Evolutionary conservation across 805 yeast genomes (phyloP), one percentile per base, ranked within the genome.

Genomic region (Hanseniaspora lindneri): DNA sequence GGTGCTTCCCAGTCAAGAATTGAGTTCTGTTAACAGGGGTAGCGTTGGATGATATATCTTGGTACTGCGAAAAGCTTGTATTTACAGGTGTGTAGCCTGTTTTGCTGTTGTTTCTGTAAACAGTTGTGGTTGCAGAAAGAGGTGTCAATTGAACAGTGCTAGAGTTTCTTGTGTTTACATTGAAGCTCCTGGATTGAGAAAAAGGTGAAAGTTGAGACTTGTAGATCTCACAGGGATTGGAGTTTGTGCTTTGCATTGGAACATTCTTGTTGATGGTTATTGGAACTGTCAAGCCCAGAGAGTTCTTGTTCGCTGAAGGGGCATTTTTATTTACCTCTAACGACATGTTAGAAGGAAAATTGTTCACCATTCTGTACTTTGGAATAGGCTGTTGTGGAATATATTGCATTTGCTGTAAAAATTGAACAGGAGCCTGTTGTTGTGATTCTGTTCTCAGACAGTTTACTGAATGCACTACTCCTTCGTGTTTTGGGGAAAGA

Each of bases 21-120:
- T 46, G 49, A 19, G 36, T 29, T 21, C 37, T 29, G 21, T 36
- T 44, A 11, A 37, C 23, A 3, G 49, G 49, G 10, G 49, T 44
- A 14, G 30, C 28, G 5, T 24, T 20, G 3, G 8, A 4, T 6
- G 30, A 37, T 11, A 24, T 24, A 14, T 37, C 41, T 14, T 36
- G 40, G 6, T 23, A 4, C n/a, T 37, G 25, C 20, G 32, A 37
- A 24, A n/a, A 30, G 7, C 29, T 30, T 14, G 19, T 30, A 4
- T 14, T 2, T 2, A 17, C 8, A 17, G 39, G 41, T 14, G 49
- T 36, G 33, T 17, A 29, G 8, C 37, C 32, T 2, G 16, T 21
- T 20, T 25, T 36, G 19, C 35, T 28, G 20, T 28, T 29, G 10
- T 30, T 23, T 41, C 28, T 46, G 21, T 39, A 46, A 6, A 39